Base-by-base conservation (phyloP, 352 stramenopile genomes). In the Thraustochytrium sp. region DNA sequence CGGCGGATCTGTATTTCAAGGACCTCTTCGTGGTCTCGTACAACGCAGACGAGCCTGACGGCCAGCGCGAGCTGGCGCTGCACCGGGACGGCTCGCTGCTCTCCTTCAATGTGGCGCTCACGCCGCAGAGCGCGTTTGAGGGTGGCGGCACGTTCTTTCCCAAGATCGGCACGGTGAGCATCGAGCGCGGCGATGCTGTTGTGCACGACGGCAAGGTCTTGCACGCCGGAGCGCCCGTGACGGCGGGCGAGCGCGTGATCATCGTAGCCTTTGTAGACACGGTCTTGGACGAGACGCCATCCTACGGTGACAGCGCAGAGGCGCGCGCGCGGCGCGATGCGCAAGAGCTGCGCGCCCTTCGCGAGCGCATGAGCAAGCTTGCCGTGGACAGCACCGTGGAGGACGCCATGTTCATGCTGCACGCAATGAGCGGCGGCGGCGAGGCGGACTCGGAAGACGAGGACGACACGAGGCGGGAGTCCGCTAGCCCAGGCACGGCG, bases 101-200 rank as follows among this genome's bases (percentile, higher is more conserved):
- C n/a, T 97, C 93, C n/a, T 97, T 97, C 85, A 97, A 96, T 68
- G 85, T 97, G 26, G 68, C 97, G 62, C 87, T 98, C 8, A 96
- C 96, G 85, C 80, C 88, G 4, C 85, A 86, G 0, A 51, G 86
- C 13, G 91, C 96, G 29, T 98, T 97, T 85, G 87, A 90, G 26
- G 94, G 94, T 51, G 94, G 94, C 26, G 94, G 94, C 46, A 98
- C 94, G 21, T 95, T 93, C 76, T 98, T 97, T 80, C 92, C 95
- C 85, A 90, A 88, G 23, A 59, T 90, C 13, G 38, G 85, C 72
- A 87, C 87, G 38, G 85, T 89, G 2, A 90, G 92, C 78, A 92
- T 92, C 61, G 84, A 89, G 5, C 89, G 94, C 77, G 94, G 94
- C 46, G 92, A 97, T 85, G 90, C 88, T 8, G 91, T 92, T 29